phyloP scores from a whole-genome alignment of 108 stramenopile genomes.

The Schizochytrium sp. region DNA sequence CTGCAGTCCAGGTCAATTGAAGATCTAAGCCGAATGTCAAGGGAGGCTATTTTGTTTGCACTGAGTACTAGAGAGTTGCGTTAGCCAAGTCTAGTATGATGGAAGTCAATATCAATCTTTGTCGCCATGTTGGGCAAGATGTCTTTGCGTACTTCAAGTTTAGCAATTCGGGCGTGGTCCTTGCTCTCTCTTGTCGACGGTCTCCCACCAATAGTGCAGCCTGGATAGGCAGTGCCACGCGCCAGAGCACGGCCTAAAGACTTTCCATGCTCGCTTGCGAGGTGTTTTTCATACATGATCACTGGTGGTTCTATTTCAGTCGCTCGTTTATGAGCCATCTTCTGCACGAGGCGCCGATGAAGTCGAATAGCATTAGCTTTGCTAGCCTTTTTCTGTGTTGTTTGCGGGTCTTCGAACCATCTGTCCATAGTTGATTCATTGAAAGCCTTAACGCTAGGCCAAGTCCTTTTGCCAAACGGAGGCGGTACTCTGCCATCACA shows the following conservation, averaged over 20 bases:
- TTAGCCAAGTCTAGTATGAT: too few species aligned
- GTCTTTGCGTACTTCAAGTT: neutral
- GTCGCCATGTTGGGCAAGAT: neutral
- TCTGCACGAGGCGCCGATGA: neutral
- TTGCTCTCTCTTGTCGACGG: slow-evolving; percentile 3
- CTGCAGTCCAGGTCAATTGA: too few species aligned
- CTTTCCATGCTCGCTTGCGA: neutral
- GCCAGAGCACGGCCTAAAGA: slow-evolving; percentile 1
- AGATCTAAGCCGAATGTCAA: too few species aligned
- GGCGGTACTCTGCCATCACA: slow-evolving; percentile 15
- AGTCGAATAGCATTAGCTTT: slow-evolving; percentile 24
- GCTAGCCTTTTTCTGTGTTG: neutral
- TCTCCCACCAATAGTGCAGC: neutral
- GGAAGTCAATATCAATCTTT: too few species aligned
- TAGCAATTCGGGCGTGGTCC: neutral
- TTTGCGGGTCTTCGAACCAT: slow-evolving; percentile 23
- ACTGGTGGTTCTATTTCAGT: neutral
- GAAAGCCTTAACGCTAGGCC: slow-evolving; percentile 29
- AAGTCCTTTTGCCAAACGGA: slow-evolving; percentile 14
- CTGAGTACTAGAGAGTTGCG: too few species aligned
- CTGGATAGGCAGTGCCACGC: neutral
- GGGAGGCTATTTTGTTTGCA: too few species aligned
- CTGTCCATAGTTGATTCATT: slow-evolving; percentile 21
- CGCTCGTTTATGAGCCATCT: neutral
- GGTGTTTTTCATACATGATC: neutral